These are phyloP conservation scores for Choanephora cucurbitarum DNA, from an alignment of 371 early-diverging fungal species.

Conservation along the genomic window DNA sequence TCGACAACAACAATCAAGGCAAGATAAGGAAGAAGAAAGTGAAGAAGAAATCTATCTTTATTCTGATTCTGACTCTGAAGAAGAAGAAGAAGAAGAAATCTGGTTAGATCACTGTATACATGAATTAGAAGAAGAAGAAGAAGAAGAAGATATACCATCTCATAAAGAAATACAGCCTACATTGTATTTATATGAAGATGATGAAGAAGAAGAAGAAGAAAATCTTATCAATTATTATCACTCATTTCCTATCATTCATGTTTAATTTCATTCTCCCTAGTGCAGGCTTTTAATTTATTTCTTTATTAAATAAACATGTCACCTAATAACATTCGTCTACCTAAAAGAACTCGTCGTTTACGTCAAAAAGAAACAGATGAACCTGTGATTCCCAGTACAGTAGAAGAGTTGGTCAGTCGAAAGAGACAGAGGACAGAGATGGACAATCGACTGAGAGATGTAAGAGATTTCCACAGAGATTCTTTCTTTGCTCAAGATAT, in stretches of 20 bases:
- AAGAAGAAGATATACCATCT: background rate
- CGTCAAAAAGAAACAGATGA: background rate
- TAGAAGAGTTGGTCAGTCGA: constrained; percentile 9
- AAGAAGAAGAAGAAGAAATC: background rate
- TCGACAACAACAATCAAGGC: background rate
- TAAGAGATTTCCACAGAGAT: too few relatives aligned
- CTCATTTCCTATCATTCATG: too few relatives aligned
- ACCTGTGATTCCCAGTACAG: background rate
- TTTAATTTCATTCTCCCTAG: background rate
- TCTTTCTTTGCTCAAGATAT: background rate
- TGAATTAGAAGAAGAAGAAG: background rate
- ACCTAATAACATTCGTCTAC: background rate
- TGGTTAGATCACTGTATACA: background rate
- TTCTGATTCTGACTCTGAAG: too few relatives aligned
- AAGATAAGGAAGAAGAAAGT: background rate
- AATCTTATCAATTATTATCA: too few relatives aligned
- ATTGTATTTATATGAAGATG: background rate
- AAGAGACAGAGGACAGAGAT: constrained; percentile 4
- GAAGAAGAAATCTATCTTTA: background rate
- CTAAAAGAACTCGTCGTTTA: constrained; percentile 1
- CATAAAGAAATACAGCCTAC: background rate
- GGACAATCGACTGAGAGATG: background rate
- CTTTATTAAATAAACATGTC: background rate
- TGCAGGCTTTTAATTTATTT: too few relatives aligned
- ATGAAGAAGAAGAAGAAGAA: background rate